Percentiles rank a stretch among this genome's conserved stretches.
Evolutionary conservation across 148 eudicot species (phyloP).

Genomic region (Nepenthes mirabilis): DNA sequence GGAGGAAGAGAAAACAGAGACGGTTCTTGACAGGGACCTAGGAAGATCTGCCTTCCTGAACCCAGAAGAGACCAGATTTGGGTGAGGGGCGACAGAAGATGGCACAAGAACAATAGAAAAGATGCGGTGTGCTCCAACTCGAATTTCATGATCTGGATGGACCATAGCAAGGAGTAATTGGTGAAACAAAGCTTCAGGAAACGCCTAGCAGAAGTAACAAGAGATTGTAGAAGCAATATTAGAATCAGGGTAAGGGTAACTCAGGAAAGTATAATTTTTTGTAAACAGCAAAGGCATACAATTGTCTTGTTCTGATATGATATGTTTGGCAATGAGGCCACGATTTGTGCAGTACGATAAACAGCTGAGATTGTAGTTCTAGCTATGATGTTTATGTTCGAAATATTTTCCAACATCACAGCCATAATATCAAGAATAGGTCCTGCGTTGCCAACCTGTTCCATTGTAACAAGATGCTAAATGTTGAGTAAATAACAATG

Average conservation of each 20-base stretch:
- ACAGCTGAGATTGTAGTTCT: conserved; percentile 80
- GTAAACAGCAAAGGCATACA: neutral
- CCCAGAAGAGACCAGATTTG: conserved; percentile 15
- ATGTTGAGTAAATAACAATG: neutral
- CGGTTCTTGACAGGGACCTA: conserved; percentile 86
- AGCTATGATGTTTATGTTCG: conserved; percentile 60
- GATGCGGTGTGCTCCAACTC: conserved; percentile 77
- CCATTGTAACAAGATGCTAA: neutral
- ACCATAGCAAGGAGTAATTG: conserved; percentile 94
- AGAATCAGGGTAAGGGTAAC: neutral
- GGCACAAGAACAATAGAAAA: conserved; percentile 97
- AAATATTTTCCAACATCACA: conserved; percentile 72
- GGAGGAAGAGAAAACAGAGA: conserved; percentile 93
- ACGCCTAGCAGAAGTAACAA: conserved; percentile 40
- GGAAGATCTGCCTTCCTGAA: conserved; percentile 33
- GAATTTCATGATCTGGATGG: conserved; percentile 82
- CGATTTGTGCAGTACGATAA: conserved; percentile 84
- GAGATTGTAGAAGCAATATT: conserved; percentile 3
- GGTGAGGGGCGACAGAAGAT: conserved; percentile 74
- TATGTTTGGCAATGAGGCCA: conserved; percentile 74
- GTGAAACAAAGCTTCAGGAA: conserved; percentile 93
- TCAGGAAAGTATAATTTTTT: too few species aligned
- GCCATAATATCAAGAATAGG: conserved; percentile 93
- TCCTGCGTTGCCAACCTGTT: conserved; percentile 97
- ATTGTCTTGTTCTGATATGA: conserved; percentile 71